These are phyloP conservation scores for Candida coleopterorum DNA, from an alignment of 805 yeast species.

Conservation along the genomic window DNA sequence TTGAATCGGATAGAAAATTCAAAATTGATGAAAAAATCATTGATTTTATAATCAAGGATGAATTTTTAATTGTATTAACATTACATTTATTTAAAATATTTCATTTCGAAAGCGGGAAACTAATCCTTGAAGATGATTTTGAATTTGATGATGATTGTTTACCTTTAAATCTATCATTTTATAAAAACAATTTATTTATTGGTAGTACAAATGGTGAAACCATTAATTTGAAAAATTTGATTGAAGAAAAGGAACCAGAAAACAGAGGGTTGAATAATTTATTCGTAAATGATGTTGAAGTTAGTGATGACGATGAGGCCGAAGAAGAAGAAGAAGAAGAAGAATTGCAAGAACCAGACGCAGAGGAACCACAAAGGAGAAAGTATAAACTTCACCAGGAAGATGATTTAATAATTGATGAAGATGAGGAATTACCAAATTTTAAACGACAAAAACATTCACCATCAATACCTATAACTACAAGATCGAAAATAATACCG, in stretches of 20 bases:
- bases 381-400: constrained; percentile 20
- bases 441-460: constrained; percentile 12
- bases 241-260: constrained; percentile 49
- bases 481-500: constrained; percentile 38
- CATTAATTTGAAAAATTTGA: constrained; percentile 17
- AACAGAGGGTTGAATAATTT: constrained; percentile 15
- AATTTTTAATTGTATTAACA: constrained; percentile 5
- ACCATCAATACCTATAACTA: constrained; percentile 7
- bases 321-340: constrained; percentile 7
- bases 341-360: constrained; percentile 1
- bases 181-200: constrained; percentile 25
- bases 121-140: constrained; percentile 14
- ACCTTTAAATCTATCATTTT: constrained; percentile 28
- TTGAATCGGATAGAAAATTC: neutral
- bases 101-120: constrained; percentile 39
- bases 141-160: constrained; percentile 21
- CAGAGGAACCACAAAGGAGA: constrained; percentile 1
- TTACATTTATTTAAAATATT: constrained; percentile 38
- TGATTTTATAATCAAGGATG: constrained; percentile 8
- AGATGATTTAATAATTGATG: constrained; percentile 33
- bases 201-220: constrained; percentile 44
- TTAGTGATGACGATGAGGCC: constrained; percentile 57
- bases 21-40: constrained; percentile 7
- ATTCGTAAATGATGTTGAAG: constrained; percentile 25
- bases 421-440: constrained; percentile 22